Conservation (phyloP, 2,329 filamentous ascomycete species). For the Raffaelea albimanens region DNA sequence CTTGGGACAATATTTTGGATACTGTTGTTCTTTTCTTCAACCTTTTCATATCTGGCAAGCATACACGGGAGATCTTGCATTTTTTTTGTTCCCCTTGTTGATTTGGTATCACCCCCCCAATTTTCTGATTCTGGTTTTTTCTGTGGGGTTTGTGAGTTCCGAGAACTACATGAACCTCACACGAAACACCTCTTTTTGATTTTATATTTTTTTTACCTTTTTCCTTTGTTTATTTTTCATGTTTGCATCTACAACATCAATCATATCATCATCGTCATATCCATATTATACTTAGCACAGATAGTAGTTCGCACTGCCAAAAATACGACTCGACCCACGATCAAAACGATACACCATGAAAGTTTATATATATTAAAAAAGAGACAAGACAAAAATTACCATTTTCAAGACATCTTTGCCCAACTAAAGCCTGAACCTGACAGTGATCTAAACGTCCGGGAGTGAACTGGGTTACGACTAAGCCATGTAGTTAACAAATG, state of each 20-base stretch:
- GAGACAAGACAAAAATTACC: background rate
- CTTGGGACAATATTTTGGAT: background rate
- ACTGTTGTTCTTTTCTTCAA: background rate
- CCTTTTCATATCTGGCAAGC: slow-evolving; percentile 6
- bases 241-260: background rate
- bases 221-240: slow-evolving; percentile 1
- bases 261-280: background rate
- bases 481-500: too few relatives aligned
- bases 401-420: too few relatives aligned
- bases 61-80: background rate
- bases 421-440: too few relatives aligned
- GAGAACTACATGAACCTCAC: background rate
- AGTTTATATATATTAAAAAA: background rate
- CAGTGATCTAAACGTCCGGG: too few relatives aligned
- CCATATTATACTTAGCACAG: too few relatives aligned
- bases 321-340: too few relatives aligned
- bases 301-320: too few relatives aligned
- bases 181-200: background rate
- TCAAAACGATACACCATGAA: background rate
- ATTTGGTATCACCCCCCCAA: too few relatives aligned
- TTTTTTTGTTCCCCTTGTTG: background rate
- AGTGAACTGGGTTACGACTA: too few relatives aligned
- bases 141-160: background rate
- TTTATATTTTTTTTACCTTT: background rate
- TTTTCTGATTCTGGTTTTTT: too few relatives aligned